These are phyloP conservation scores for Melanopsichium pennsylvanicum DNA, from an alignment of 1,284 basidiomycete genomes.

Conservation along the genomic window DNA sequence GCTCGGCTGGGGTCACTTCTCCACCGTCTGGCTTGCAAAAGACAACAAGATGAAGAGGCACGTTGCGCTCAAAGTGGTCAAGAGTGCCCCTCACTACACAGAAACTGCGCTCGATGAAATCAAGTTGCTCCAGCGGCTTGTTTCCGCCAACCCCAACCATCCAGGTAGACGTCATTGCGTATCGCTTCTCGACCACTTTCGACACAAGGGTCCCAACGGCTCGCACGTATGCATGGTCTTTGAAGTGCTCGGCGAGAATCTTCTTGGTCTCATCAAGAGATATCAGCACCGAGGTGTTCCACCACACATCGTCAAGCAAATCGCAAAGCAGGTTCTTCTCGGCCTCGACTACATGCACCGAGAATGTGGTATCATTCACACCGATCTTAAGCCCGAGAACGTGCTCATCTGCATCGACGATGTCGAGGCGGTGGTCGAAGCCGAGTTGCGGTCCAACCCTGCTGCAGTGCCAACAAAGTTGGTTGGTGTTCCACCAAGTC, in stretches of 20 bases:
- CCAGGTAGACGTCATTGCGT: constrained; percentile 73
- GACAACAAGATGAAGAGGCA: constrained; percentile 83
- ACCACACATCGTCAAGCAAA: constrained; percentile 90
- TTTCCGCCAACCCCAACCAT: constrained; percentile 77
- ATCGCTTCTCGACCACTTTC: constrained; percentile 94
- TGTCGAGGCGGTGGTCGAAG: constrained; percentile 89
- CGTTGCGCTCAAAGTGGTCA: constrained; percentile 98
- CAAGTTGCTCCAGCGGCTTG: constrained; percentile 93
- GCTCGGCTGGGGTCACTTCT: constrained; percentile 97
- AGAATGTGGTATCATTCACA: constrained; percentile 85
- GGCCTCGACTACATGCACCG: constrained; percentile 98
- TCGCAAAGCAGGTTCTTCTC: constrained; percentile 93
- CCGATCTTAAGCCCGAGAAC: constrained; percentile 95
- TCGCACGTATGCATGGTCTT: constrained; percentile 99
- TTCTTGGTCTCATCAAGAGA: constrained; percentile 96
- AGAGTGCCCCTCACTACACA: constrained; percentile 94
- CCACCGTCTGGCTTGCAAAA: constrained; percentile 67
- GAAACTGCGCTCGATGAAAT: constrained; percentile 99
- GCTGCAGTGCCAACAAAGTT: constrained; percentile 77
- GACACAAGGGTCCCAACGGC: constrained; percentile 94
- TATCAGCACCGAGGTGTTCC: constrained; percentile 96
- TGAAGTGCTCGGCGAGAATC: constrained; percentile 96
- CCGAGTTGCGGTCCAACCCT: constrained; percentile 76
- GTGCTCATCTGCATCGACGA: constrained; percentile 97
- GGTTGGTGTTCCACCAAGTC: constrained; percentile 92